Evolutionary conservation across 768 basidiomycete species (phyloP).

Genomic region (Tylopilus plumbeoviolaceoides): DNA sequence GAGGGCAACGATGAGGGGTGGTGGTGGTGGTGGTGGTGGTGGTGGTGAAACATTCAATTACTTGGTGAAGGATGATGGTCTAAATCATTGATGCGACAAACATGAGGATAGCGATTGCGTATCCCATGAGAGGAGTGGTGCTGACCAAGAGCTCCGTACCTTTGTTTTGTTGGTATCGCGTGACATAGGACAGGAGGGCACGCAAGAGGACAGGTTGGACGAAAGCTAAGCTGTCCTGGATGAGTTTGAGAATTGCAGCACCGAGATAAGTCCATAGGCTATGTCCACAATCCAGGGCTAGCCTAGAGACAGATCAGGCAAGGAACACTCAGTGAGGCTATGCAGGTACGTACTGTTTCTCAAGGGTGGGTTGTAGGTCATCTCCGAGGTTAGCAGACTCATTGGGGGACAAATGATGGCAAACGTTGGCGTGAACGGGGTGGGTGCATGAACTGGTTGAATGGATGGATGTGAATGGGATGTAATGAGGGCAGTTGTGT

Average conservation of each 20-base stretch:
- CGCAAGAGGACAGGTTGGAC: conserved; percentile 85
- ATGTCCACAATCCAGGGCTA: conserved; percentile 61
- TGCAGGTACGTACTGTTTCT: conserved; percentile 52
- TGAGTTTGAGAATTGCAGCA: too few species aligned
- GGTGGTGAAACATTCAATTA: conserved; percentile 26
- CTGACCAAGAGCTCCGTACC: conserved; percentile 20
- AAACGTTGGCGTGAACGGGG: too few species aligned
- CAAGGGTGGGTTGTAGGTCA: too few species aligned
- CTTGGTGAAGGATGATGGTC: conserved; percentile 78
- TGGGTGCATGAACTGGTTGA: too few species aligned
- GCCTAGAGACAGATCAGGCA: background rate
- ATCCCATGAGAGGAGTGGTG: conserved; percentile 42
- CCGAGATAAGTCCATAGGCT: conserved; percentile 78
- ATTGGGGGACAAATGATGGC: conserved; percentile 66
- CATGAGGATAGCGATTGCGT: conserved; percentile 73
- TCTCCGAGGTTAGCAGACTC: conserved; percentile 69
- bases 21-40: too few species aligned
- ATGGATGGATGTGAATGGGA: too few species aligned
- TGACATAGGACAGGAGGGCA: conserved; percentile 76
- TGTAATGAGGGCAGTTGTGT: too few species aligned
- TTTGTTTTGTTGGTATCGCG: conserved; percentile 59
- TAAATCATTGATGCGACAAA: conserved; percentile 76
- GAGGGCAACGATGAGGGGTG: too few species aligned
- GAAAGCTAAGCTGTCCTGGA: too few species aligned
- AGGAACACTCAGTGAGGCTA: background rate